Conservation (phyloP, 2,329 filamentous ascomycete species). For the Venturia carpophila region DNA sequence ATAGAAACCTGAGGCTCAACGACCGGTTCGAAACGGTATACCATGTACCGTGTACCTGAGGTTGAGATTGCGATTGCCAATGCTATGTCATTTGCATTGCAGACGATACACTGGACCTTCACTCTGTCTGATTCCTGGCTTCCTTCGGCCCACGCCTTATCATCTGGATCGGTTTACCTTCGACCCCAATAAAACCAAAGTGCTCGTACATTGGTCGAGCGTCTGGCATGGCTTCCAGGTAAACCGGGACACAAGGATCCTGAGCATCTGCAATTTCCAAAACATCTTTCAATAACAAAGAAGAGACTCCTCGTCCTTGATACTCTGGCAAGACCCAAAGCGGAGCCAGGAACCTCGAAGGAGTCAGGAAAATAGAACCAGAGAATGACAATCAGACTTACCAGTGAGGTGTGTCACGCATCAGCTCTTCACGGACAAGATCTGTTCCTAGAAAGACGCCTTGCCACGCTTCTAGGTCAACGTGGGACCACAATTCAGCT, state of each 20-base stretch:
- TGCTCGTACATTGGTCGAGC: slow-evolving; percentile 13
- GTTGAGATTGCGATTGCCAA: neutral
- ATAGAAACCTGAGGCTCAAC: neutral
- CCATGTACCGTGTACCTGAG: neutral
- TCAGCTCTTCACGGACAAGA: slow-evolving; percentile 4
- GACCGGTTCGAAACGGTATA: neutral
- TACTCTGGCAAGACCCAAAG: slow-evolving; percentile 15
- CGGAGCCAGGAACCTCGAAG: slow-evolving; percentile 10
- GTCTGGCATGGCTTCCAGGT: slow-evolving; percentile 7
- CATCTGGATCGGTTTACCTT: slow-evolving; percentile 9
- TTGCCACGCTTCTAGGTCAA: slow-evolving; percentile 13
- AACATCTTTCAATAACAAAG: slow-evolving; percentile 9
- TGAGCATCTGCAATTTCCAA: slow-evolving; percentile 11
- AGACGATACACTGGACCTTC: neutral
- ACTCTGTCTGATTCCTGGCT: neutral
- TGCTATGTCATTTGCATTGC: neutral
- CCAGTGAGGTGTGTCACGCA: slow-evolving; percentile 9
- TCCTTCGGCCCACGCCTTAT: slow-evolving; percentile 6
- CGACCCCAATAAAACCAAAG: slow-evolving; percentile 10
- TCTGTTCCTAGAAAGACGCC: neutral
- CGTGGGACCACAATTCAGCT: slow-evolving; percentile 5
- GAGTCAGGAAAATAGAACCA: neutral
- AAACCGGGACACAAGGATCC: neutral
- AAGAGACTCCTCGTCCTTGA: slow-evolving; percentile 9
- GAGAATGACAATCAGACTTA: neutral